Base-by-base conservation (phyloP, 257 asterid species). In the Penstemon davidsonii region DNA sequence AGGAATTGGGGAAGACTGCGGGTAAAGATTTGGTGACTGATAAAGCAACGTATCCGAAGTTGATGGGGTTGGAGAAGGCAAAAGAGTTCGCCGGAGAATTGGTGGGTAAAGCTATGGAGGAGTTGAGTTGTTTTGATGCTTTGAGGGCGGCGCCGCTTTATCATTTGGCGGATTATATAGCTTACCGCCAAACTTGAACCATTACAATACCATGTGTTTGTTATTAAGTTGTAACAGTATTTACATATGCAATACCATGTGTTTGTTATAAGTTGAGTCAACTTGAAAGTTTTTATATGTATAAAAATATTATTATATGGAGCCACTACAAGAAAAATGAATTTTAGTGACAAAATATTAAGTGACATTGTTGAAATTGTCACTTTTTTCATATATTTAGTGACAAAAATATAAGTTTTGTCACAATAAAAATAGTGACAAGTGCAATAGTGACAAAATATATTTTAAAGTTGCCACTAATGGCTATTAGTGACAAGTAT, bases 31-130 rank as follows among this genome's bases (percentile, higher is more conserved):
- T 85, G 78, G 83, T 62, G 4, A 70, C 73, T 0, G 78, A 74
- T 9, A 86, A 86, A 71, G 91, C 94, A 3, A 84, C 96, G 5
- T 86, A 85, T 54, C 94, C 96, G 0, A 81, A 79, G 82, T 76
- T 86, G 15, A 78, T 88, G 89, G 96, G 94, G 68, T 69, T 88
- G 5, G 81, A 77, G 11, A 77, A 78, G 75, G 88, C 96, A 0
- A 75, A 55, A 69, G 77, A 47, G 13, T 83, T 85, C 38, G 92
- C 85, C 11, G 39, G 47, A 3, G 78, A 83, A 51, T 67, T 89
- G 82, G 56, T 68, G 75, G 83, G 54, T 0, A 78, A 75, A 67
- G 96, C 96, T n/a, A 56, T 76, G 49, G 79, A 78, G 38, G 90
- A 86, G 84, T 87, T 87, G 3, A 49, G 76, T 33, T 66, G 59